These are phyloP conservation scores for Pythium phragmiticola DNA, from an alignment of 352 stramenopile genomes.

Conservation along the genomic window DNA sequence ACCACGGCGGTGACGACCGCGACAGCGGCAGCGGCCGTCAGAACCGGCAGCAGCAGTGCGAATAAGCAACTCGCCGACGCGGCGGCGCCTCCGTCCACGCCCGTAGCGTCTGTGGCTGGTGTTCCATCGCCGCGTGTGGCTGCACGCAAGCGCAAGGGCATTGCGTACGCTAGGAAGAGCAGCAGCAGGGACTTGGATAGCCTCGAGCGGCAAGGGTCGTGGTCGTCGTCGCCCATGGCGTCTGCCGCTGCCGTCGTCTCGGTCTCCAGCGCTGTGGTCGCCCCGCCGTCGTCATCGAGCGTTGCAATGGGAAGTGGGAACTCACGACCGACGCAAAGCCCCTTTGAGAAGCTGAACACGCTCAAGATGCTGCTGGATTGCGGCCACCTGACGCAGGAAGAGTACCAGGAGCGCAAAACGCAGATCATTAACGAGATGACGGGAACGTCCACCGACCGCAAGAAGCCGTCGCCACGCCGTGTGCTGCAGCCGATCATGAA, in stretches of 20 bases:
- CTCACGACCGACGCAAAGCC: conserved; percentile 30
- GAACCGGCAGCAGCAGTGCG: not conserved
- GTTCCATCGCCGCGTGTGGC: not conserved
- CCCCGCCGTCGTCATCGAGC: conserved; percentile 4
- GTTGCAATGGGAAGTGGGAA: not conserved
- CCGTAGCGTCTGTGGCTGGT: no score
- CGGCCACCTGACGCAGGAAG: conserved; percentile 70
- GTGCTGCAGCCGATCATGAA: conserved; percentile 74
- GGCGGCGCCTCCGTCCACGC: no score
- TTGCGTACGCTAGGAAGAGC: conserved; percentile 17
- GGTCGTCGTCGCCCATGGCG: not conserved
- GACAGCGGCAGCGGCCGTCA: not conserved
- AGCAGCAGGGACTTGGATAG: conserved; percentile 19
- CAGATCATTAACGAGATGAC: conserved; percentile 90
- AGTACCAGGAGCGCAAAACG: conserved; percentile 82
- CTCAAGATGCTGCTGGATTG: conserved; percentile 79
- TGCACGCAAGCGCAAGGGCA: conserved; percentile 19
- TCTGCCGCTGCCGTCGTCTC: conserved; percentile 4
- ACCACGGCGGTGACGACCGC: not conserved
- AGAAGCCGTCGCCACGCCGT: conserved; percentile 42
- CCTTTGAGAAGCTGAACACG: conserved; percentile 86
- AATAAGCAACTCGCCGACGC: not conserved
- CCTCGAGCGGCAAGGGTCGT: conserved; percentile 8
- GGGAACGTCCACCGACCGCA: conserved; percentile 65
- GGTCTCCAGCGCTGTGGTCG: conserved; percentile 1